These are phyloP conservation scores for Vicia villosa DNA, from an alignment of 306 rosid species.

Conservation along the genomic window DNA sequence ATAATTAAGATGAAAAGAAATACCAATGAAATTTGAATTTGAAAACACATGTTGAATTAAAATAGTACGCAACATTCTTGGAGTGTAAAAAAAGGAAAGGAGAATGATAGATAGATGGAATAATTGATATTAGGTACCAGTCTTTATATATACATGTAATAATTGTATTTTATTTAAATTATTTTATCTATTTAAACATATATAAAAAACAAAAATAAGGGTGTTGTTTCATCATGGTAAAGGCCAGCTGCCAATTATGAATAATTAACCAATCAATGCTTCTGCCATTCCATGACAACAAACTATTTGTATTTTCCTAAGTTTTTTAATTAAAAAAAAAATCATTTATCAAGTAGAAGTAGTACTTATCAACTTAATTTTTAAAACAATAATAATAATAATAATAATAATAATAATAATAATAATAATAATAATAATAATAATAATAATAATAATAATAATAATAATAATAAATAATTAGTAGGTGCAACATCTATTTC, in stretches of 20 bases:
- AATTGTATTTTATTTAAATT: neutral
- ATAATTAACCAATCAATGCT: neutral
- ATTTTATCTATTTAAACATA: neutral
- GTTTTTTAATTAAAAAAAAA: neutral
- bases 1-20: constrained; percentile 5
- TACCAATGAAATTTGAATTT: constrained; percentile 4
- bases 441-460: neutral
- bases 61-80: constrained; percentile 24
- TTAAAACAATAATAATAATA: neutral
- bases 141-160: constrained; percentile 3
- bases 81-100: constrained; percentile 20
- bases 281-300: neutral
- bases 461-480: neutral
- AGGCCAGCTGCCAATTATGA: constrained; percentile 32
- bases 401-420: neutral
- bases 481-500: constrained; percentile 6
- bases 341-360: no score
- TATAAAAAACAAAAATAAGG: neutral
- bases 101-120: neutral
- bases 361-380: no score
- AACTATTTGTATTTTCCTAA: neutral
- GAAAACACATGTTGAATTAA: constrained; percentile 28
- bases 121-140: constrained; percentile 22
- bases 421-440: neutral
- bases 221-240: constrained; percentile 18